Base-by-base conservation (phyloP, 306 rosid species). In the Alnus rubra region DNA sequence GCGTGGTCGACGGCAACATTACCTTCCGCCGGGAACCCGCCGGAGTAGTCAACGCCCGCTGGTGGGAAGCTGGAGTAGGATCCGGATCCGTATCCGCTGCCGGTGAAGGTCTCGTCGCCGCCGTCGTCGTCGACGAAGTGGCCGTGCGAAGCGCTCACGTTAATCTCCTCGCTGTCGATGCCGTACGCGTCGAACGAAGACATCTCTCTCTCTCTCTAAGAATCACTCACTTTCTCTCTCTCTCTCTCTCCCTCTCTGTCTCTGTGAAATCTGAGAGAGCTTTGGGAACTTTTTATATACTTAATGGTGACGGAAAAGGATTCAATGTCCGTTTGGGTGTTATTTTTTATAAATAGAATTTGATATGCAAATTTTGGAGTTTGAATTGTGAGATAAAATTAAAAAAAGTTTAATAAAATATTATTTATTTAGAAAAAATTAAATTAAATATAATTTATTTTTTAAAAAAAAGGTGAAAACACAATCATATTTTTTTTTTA, bases 131-230 rank as follows among this genome's bases (percentile, higher is more conserved):
- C 89, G 31, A 79, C 77, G 53, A 88, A 88, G 19, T 83, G 85
- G 39, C 85, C 81, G 75, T 74, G 68, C 13, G 93, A 76, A 63
- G 90, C 76, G 90, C 86, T 84, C 74, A 81, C 81, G 73, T 79
- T 86, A 33, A 84, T 64, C 75, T 89, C 96, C 5, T 91, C 98
- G 71, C 90, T 92, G 81, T 86, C 97, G 84, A 88, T 83, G 79
- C 88, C 74, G 86, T 84, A 94, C 69, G 90, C 82, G 75, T 90
- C 98, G 87, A 93, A 91, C 81, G 98, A 86, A 84, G 98, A 85
- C 97, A 90, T 96, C 31, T 79, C 80, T 74, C 71, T 79, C 80
- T 79, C 84, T 76, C 86, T 80, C 87, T 58, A 79, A 79, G 79
- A 16, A 31, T n/a, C 48, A 65, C 52, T 51, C 69, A 30, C 52